Evolutionary conservation across 805 yeast species (phyloP).

Genomic region (Helenozyma rhizophorensis): DNA sequence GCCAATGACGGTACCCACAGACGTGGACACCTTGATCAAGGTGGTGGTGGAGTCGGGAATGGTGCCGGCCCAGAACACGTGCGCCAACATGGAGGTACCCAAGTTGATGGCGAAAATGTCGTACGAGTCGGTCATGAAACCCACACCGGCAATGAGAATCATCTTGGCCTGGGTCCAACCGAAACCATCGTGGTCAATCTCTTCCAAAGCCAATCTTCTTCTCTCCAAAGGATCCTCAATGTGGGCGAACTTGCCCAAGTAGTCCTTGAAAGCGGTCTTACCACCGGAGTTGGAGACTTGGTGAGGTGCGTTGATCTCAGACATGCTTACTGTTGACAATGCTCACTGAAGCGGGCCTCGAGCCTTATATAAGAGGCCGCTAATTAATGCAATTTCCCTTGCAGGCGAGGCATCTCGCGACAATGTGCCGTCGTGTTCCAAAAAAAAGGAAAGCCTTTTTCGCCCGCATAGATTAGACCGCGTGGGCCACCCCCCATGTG

Average conservation of each 20-base stretch:
- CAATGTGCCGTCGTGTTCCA: background rate
- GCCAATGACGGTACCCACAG: constrained; percentile 92
- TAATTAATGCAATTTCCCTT: too few species aligned
- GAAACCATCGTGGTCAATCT: constrained; percentile 73
- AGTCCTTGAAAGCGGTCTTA: constrained; percentile 83
- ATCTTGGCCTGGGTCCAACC: constrained; percentile 83
- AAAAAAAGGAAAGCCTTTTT: background rate
- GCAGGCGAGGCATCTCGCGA: too few species aligned
- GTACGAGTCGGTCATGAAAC: constrained; percentile 89
- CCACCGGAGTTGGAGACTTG: constrained; percentile 50
- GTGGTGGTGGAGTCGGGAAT: constrained; percentile 74
- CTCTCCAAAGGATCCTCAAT: constrained; percentile 82
- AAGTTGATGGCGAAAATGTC: constrained; percentile 88
- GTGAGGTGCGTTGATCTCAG: constrained; percentile 21
- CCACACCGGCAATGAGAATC: constrained; percentile 85
- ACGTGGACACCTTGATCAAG: constrained; percentile 79
- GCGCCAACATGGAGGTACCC: constrained; percentile 73
- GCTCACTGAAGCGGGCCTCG: too few species aligned
- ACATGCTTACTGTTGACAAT: constrained; percentile 12
- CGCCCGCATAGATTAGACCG: background rate
- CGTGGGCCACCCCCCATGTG: background rate
- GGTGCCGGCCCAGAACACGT: constrained; percentile 64
- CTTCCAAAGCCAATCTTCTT: constrained; percentile 79
- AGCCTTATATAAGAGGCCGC: constrained; percentile 4
- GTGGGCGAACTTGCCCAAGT: constrained; percentile 72